A percentile compares a stretch with the other conserved stretches of the same genome.
Evolutionary conservation across 225 moss, liverwort and hornwort genomes (phyloP).

Genomic region (Pleurozium schreberi): DNA sequence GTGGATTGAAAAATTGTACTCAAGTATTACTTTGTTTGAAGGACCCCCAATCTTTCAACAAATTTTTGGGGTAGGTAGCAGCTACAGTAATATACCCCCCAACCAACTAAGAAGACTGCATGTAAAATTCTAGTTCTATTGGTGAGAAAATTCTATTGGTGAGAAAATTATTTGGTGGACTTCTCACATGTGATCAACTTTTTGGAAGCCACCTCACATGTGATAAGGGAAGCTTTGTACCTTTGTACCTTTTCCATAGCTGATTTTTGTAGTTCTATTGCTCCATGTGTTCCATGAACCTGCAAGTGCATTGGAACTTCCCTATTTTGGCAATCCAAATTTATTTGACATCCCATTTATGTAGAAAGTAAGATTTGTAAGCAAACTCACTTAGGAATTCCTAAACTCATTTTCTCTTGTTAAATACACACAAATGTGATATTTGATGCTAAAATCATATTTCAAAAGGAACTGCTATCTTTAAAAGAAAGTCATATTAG

Average conservation of each 20-base stretch:
- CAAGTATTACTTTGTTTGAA: background rate
- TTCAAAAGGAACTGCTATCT: background rate
- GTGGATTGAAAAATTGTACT: background rate
- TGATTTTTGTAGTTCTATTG: background rate
- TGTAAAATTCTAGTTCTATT: background rate
- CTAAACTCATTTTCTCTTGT: background rate
- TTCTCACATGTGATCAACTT: too few species aligned
- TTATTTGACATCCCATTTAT: background rate
- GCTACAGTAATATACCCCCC: rapidly evolving
- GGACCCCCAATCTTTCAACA: background rate
- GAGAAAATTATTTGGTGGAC: too few species aligned
- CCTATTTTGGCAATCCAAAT: background rate
- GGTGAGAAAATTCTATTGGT: background rate
- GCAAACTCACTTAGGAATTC: background rate
- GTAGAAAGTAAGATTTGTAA: background rate
- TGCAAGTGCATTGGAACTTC: background rate
- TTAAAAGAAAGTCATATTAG: background rate
- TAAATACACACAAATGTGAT: background rate
- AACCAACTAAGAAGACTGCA: background rate
- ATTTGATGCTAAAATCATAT: background rate
- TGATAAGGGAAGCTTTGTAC: background rate
- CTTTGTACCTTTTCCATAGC: background rate
- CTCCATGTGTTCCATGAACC: background rate
- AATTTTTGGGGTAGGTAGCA: too few species aligned
- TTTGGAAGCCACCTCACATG: background rate